phyloP scores from a whole-genome alignment of 1,284 basidiomycete species.

The Trametes versicolor region DNA sequence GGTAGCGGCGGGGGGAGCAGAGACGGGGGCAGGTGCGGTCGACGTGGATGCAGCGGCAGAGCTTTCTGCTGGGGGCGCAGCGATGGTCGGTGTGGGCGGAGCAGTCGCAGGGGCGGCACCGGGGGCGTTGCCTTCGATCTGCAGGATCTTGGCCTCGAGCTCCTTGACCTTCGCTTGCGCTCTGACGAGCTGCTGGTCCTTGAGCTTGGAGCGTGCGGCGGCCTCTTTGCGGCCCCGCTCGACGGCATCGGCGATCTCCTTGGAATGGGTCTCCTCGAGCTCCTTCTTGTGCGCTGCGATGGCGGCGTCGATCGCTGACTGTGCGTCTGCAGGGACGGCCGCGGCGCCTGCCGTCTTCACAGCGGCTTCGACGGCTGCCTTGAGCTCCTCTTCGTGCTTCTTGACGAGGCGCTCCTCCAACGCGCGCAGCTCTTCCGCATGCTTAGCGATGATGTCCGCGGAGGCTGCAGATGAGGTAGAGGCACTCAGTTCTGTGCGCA shows the following conservation, averaged over 20 bases:
- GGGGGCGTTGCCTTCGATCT: constrained; percentile 53
- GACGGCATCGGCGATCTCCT: constrained; percentile 69
- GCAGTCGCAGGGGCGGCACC: constrained; percentile 21
- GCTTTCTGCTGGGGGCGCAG: constrained; percentile 29
- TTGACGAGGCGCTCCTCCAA: constrained; percentile 61
- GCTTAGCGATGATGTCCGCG: constrained; percentile 58
- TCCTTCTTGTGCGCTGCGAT: constrained; percentile 60
- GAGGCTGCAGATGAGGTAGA: constrained; percentile 38
- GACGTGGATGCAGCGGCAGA: constrained; percentile 35
- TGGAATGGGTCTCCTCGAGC: constrained; percentile 55
- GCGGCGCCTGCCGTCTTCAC: constrained; percentile 28
- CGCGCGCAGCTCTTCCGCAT: constrained; percentile 65
- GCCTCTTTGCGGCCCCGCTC: constrained; percentile 74
- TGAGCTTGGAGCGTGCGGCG: constrained; percentile 67
- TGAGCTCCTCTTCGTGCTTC: constrained; percentile 66
- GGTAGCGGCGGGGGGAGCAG: constrained; percentile 23
- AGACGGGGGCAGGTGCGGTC: constrained; percentile 21
- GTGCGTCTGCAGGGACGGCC: constrained; percentile 45
- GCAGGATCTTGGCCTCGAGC: constrained; percentile 67
- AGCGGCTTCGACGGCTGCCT: constrained; percentile 57
- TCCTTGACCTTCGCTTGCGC: constrained; percentile 70
- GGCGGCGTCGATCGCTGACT: constrained; percentile 60
- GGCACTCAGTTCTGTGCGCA: constrained; percentile 55
- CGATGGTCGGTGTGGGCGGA: constrained; percentile 34
- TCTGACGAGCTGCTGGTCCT: constrained; percentile 70